These are phyloP conservation scores for Lentinula aciculospora DNA, from an alignment of 768 basidiomycete genomes.

Conservation along the genomic window DNA sequence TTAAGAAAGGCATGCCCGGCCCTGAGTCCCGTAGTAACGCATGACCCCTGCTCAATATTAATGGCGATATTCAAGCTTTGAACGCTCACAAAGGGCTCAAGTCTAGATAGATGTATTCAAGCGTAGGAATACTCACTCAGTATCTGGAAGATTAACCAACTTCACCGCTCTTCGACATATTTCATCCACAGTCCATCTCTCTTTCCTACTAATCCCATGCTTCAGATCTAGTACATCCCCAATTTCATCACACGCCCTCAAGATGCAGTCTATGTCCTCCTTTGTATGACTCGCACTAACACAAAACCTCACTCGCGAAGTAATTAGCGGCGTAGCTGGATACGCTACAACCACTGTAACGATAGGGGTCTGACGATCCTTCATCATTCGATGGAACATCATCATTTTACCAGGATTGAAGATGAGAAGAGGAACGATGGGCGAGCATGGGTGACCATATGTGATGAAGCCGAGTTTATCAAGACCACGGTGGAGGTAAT, in stretches of 20 bases:
- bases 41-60: no score
- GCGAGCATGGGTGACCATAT: slow-evolving; percentile 86
- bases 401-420: slow-evolving; percentile 95
- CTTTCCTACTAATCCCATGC: slow-evolving; percentile 47
- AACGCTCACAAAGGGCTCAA: no score
- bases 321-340: slow-evolving; percentile 85
- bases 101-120: no score
- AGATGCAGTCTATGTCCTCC: slow-evolving; percentile 84
- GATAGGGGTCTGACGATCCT: slow-evolving; percentile 70
- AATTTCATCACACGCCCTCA: slow-evolving; percentile 87
- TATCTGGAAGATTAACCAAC: slow-evolving; percentile 42
- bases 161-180: slow-evolving; percentile 70
- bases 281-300: slow-evolving; percentile 94
- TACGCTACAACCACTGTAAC: slow-evolving; percentile 88
- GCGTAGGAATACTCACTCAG: background rate
- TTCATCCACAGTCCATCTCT: slow-evolving; percentile 77
- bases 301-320: slow-evolving; percentile 88
- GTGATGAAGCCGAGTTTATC: slow-evolving; percentile 95
- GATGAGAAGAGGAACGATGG: slow-evolving; percentile 87
- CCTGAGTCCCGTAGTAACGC: background rate
- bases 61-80: no score
- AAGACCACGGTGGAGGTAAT: slow-evolving; percentile 84
- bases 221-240: slow-evolving; percentile 90
- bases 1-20: background rate
- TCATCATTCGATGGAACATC: slow-evolving; percentile 88